Base-by-base conservation (phyloP, 23 red algal genomes). In the Gracilaria caudata region DNA sequence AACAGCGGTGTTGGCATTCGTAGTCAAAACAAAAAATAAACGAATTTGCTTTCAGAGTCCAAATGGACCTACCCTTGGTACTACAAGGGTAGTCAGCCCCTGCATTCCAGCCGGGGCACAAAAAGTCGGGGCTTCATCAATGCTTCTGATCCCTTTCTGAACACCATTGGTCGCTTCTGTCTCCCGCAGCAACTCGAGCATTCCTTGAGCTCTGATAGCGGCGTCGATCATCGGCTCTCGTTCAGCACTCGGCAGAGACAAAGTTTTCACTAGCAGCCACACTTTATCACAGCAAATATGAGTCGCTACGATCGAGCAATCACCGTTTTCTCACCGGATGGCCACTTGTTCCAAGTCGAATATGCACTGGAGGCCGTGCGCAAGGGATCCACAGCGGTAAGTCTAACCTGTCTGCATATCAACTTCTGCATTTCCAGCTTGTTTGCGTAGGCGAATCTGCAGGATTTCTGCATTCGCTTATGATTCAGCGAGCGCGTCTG, bases 321-420 rank as follows among this genome's bases (percentile, higher is more conserved):
- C 68, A 99, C 97, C 0, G 97, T 99, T 4, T 99, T 99, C 81
- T 99, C 97, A 0, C 97, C 97, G 20, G 97, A 99, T 81, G 97
- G 97, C 19, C 97, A 99, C 86, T 78, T 99, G n/a, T 99, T 99
- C 78, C 97, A 99, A 88, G 97, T 99, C 29, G 97, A 99, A 82
- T 99, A 99, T 80, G 97, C 97, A 40, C 64, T 99, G 20, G 97
- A 99, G 77, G 97, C 97, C 26, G 97, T 99, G 37, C 81, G 93
- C 20, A 99, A 99, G 68, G 97, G 97, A 75, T 95, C 93, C 13
- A 95, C 97, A 51, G 97, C 97, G 70, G 97, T 96, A 96, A 19
- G 93, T 83, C 3, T 29, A 60, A 8, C 5, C 13, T 53, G 14
- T 53, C 13, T 53, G 49, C 49, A 1, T 17, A 1, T 17, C 49